Base-by-base conservation (phyloP, 805 yeast species). In the Jamesozyma jinghongensis region DNA sequence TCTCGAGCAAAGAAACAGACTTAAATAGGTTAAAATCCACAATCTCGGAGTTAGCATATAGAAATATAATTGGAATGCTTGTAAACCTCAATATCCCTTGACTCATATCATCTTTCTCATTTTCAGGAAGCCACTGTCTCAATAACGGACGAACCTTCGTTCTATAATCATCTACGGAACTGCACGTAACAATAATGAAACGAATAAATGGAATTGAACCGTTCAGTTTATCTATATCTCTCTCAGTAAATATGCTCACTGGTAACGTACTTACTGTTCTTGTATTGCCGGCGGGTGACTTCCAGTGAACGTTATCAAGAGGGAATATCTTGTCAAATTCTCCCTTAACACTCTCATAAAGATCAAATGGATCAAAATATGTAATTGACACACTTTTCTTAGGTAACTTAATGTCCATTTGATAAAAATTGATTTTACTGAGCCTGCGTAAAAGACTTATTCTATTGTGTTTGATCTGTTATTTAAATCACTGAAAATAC, bases 131-230 rank as follows among this genome's bases (percentile, higher is more conserved):
- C 97, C 98, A 92, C 49, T 82, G 92, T 36, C 70, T 72, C 18
- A 88, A 75, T 48, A 86, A 65, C 1, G 94, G 95, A 31, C 98
- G 72, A 1, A 83, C 86, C 52, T 81, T 84, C 0, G 81, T 60
- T 44, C 94, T 68, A 59, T 90, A 90, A 1, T 75, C 75, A 13
- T 90, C 97, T 16, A 81, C 58, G 34, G 74, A 75, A 4, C 75
- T 77, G 44, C 81, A 74, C 41, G 72, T 72, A 6, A 90, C 69
- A 41, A 88, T 73, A 67, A 90, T 78, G 17, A 87, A 54, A 47
- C 81, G 71, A 35, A 84, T 65, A 49, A 81, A 77, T 1, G 83
- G 39, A 3, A 40, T 38, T 3, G 33, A 39, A 7, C 27, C 22
- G 1, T 39, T 36, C 4, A 29, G 16, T 19, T 8, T 19, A n/a